A percentile compares a stretch with the other conserved stretches of the same genome.
phyloP scores from a whole-genome alignment of 225 moss, liverwort and hornwort species.

The Antitrichia curtipendula region DNA sequence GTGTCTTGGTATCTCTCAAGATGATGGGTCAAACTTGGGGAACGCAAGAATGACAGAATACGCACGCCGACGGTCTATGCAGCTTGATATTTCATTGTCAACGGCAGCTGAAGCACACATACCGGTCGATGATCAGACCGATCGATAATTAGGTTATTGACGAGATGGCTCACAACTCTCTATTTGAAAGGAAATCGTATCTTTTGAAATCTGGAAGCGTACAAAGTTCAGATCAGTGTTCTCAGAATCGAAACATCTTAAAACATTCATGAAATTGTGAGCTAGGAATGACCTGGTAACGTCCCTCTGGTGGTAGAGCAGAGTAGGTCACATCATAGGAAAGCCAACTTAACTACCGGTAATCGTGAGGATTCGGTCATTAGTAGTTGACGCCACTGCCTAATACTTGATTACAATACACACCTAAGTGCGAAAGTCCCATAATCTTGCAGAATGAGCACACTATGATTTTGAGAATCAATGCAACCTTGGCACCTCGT shows the following conservation, averaged over 20 bases:
- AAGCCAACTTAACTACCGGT: neutral
- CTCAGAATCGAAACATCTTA: neutral
- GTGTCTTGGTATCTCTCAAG: neutral
- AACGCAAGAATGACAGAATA: neutral
- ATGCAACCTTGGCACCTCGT: neutral
- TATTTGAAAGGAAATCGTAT: neutral
- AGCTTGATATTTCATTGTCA: neutral
- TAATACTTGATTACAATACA: neutral
- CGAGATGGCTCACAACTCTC: neutral
- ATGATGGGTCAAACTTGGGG: neutral
- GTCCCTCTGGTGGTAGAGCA: neutral
- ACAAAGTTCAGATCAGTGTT: neutral
- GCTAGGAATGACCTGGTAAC: neutral
- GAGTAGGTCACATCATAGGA: neutral
- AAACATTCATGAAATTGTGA: neutral
- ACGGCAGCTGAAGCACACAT: neutral
- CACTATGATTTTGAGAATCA: neutral
- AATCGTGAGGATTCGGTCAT: neutral
- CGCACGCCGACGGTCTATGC: neutral
- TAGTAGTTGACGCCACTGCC: neutral
- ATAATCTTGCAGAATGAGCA: neutral
- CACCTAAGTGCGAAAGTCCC: too few relatives aligned
- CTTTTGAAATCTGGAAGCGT: neutral
- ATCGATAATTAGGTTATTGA: neutral
- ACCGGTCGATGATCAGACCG: neutral